phyloP scores from a whole-genome alignment of 768 basidiomycete species.

The Kwoniella mangroviensis region DNA sequence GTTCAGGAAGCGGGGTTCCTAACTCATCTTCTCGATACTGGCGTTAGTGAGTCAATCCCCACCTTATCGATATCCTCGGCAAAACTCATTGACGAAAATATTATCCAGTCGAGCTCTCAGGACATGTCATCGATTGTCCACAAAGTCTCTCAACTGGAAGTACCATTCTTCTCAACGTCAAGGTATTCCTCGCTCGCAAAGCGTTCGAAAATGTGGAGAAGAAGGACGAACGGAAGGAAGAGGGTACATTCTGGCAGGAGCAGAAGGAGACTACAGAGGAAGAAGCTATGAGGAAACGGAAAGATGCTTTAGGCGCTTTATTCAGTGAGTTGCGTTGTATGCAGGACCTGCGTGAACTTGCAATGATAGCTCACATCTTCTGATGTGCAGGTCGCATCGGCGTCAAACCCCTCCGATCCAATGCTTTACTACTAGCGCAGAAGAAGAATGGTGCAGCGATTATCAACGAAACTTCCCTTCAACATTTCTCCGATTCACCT shows the following conservation, averaged over 20 bases:
- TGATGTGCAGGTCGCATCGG: slow-evolving; percentile 60
- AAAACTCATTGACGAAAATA: slow-evolving; percentile 52
- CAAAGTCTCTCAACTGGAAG: slow-evolving; percentile 72
- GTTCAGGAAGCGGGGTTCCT: slow-evolving; percentile 51
- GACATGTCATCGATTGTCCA: slow-evolving; percentile 79
- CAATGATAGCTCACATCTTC: slow-evolving; percentile 16
- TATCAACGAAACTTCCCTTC: slow-evolving; percentile 55
- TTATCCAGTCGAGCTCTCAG: slow-evolving; percentile 65
- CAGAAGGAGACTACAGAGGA: slow-evolving; percentile 80
- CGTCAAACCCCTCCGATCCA: slow-evolving; percentile 65
- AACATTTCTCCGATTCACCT: slow-evolving; percentile 59
- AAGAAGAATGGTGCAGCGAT: slow-evolving; percentile 54
- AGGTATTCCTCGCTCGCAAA: slow-evolving; percentile 68
- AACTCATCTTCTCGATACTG: slow-evolving; percentile 52
- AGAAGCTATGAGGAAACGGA: slow-evolving; percentile 76
- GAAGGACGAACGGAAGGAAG: slow-evolving; percentile 42
- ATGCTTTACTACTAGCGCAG: slow-evolving; percentile 51
- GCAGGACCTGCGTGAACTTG: not conserved
- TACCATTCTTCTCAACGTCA: slow-evolving; percentile 76
- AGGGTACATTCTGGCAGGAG: slow-evolving; percentile 66
- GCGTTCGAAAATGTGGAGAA: slow-evolving; percentile 65
- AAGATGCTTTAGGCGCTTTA: slow-evolving; percentile 71
- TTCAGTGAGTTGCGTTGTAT: slow-evolving; percentile 64
- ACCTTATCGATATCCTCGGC: not conserved
- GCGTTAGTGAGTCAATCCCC: slow-evolving; percentile 38